Evolutionary conservation across 148 eudicot genomes (phyloP).

Genomic region (Fallopia convolvulus): DNA sequence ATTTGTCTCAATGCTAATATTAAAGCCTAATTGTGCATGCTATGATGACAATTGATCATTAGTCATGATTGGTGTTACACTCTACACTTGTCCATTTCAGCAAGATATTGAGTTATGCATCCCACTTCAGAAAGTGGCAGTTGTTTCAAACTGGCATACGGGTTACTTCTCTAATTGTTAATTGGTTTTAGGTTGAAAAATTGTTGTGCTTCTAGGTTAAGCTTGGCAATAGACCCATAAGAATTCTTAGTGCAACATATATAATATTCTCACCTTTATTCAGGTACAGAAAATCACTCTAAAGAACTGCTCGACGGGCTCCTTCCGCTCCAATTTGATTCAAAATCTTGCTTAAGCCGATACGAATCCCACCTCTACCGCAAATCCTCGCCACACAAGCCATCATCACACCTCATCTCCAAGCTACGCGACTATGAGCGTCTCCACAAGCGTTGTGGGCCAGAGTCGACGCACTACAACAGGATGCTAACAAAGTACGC

Average conservation of each 20-base stretch:
- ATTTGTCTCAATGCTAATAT: too few relatives aligned
- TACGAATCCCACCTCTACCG: conserved; percentile 32
- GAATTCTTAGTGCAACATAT: too few relatives aligned
- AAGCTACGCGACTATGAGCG: conserved; percentile 56
- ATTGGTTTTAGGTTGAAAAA: too few relatives aligned
- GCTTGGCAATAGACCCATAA: too few relatives aligned
- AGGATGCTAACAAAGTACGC: conserved; percentile 20
- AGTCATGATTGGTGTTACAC: too few relatives aligned
- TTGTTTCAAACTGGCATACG: too few relatives aligned
- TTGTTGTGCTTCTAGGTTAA: too few relatives aligned
- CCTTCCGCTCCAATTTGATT: conserved; percentile 27
- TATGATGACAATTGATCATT: too few relatives aligned
- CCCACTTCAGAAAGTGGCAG: too few relatives aligned
- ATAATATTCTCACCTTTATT: not conserved
- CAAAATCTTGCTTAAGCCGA: conserved; percentile 45
- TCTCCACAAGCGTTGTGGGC: conserved; percentile 57
- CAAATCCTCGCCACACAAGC: conserved; percentile 24
- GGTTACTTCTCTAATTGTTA: too few relatives aligned
- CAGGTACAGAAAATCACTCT: not conserved
- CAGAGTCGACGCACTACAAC: conserved; percentile 39
- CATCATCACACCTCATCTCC: conserved; percentile 47
- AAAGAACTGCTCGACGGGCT: conserved; percentile 28
- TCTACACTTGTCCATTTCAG: not conserved
- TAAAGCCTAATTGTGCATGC: too few relatives aligned
- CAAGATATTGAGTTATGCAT: too few relatives aligned